These are phyloP conservation scores for Fomitopsis betulina DNA, from an alignment of 1,284 basidiomycete genomes.

Conservation along the genomic window DNA sequence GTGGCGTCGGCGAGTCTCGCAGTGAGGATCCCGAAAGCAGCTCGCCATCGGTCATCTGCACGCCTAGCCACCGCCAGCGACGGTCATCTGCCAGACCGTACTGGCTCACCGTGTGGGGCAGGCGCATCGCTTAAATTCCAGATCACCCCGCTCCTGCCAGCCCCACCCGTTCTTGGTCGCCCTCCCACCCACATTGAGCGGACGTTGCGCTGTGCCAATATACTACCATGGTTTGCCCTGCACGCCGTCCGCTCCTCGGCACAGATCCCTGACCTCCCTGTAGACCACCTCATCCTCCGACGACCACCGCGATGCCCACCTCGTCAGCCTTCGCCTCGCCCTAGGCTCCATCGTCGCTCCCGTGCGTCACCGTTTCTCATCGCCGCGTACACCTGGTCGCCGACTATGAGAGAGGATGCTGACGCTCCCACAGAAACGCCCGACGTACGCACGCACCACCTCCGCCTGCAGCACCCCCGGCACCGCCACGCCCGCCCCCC, in stretches of 20 bases:
- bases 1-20: neutral
- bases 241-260: neutral
- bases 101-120: neutral
- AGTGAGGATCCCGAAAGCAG: neutral
- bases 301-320: slow-evolving; percentile 19
- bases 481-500: slow-evolving; percentile 21
- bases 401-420: neutral
- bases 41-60: neutral
- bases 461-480: slow-evolving; percentile 23
- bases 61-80: neutral
- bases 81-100: neutral
- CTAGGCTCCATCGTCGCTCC: slow-evolving; percentile 28
- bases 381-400: neutral
- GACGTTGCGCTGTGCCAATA: too few relatives aligned
- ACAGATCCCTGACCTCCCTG: neutral
- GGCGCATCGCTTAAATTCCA: neutral
- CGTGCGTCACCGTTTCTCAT: slow-evolving; percentile 18
- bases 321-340: slow-evolving; percentile 22
- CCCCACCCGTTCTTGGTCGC: too few relatives aligned
- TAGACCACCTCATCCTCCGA: slow-evolving; percentile 18
- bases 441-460: slow-evolving; percentile 17
- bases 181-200: too few relatives aligned
- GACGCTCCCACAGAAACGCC: slow-evolving; percentile 22
- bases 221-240: neutral
- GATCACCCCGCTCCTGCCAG: neutral